Evolutionary conservation across 768 basidiomycete species (phyloP).

Genomic region (Mycena epipterygia): DNA sequence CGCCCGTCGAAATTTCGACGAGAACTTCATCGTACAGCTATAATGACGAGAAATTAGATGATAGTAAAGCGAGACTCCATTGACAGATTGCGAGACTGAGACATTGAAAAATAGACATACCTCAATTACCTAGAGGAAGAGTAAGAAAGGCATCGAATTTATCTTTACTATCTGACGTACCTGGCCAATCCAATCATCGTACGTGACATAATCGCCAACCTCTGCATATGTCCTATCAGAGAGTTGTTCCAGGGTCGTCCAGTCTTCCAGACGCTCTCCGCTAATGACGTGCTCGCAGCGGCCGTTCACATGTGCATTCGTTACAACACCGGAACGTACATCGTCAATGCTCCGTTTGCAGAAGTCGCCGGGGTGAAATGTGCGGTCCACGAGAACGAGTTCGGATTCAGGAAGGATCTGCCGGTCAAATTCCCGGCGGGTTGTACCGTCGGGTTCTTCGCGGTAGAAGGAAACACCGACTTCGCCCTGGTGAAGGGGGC

Average conservation of each 20-base stretch:
- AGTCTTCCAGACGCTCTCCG: conserved; percentile 68
- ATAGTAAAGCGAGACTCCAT: too few relatives aligned
- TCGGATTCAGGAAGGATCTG: conserved; percentile 81
- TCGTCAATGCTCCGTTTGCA: conserved; percentile 86
- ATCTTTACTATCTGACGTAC: conserved; percentile 54
- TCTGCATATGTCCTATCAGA: conserved; percentile 72
- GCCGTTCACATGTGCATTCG: conserved; percentile 71
- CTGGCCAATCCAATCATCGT: conserved; percentile 92
- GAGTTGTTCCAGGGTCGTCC: conserved; percentile 73
- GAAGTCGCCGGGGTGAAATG: conserved; percentile 83
- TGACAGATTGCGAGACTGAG: conserved; percentile 23
- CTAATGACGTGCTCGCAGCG: conserved; percentile 83
- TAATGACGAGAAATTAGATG: too few relatives aligned
- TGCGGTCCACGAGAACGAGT: conserved; percentile 80
- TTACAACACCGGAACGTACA: conserved; percentile 81
- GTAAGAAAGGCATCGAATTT: conserved; percentile 23
- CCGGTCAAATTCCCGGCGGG: conserved; percentile 56
- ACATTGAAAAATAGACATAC: conserved; percentile 56
- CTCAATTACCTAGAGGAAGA: conserved; percentile 74
- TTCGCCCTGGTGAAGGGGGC: conserved; percentile 83
- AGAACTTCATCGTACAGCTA: conserved; percentile 90
- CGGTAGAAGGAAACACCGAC: conserved; percentile 80
- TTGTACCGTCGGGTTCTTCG: conserved; percentile 45
- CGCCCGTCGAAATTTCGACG: conserved; percentile 74
- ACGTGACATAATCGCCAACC: conserved; percentile 85